Evolutionary conservation across 495 filamentous ascomycete genomes (phyloP), one percentile per base, ranked within the genome.

Genomic region (Alectoria sarmentosa): DNA sequence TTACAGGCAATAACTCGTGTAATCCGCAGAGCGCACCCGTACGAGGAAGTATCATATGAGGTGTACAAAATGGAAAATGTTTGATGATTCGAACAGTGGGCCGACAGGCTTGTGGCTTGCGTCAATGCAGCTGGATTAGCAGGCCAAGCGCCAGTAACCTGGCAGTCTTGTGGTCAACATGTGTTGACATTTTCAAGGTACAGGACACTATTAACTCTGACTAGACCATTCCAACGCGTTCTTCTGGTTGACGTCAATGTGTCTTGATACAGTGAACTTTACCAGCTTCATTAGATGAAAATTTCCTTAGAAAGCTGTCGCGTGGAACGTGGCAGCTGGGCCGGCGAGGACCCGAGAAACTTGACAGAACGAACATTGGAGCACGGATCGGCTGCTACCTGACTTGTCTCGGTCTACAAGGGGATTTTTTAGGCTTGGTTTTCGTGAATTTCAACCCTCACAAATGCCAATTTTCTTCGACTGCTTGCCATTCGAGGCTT

Each of bases 41-140:
- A 92, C 70, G 90, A 92, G 70, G 86, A 88, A 70, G 82, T 84
- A 19, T 81, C 85, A 2, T 92, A 92, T 79, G 82, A 87, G 65
- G 88, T 91, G 32, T 87, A 83, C 74, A 88, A 82, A 73, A 71
- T 91, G 69, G 88, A 92, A 74, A 81, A 88, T 76, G 82, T 90
- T 66, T 90, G 73, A 77, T 26, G 9, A 6, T 1, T 4, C 15
- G 10, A 37, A 49, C 23, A 3, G 7, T 17, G 13, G 39, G 55
- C 7, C 23, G 1, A 26, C 37, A 28, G 6, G 52, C 32, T 58
- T 9, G 30, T 21, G 1, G 19, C 32, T 19, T n/a, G 37, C 19
- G 23, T n/a, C 37, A 58, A 58, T 4, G 28, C 55, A 11, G 7
- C 13, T 21, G 55, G 17, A n/a, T n/a, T 37, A 14, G 37, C 32